Conservation (phyloP, 495 filamentous ascomycete genomes). For the Podospora bellae-mahoneyi region DNA sequence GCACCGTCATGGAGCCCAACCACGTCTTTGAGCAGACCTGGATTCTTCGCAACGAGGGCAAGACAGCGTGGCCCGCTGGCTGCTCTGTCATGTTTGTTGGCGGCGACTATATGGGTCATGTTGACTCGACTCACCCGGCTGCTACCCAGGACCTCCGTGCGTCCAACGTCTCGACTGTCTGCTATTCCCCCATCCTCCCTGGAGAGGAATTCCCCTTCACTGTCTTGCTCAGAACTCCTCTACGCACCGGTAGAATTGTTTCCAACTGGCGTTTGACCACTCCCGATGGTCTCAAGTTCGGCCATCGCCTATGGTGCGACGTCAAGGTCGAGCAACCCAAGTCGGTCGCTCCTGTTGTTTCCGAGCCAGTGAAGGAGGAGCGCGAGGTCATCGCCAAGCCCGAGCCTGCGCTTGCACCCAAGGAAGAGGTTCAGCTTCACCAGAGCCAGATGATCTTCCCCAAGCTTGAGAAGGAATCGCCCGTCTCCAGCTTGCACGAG, state of each 20-base stretch:
- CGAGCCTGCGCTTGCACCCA: constrained; percentile 15
- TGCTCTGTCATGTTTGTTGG: constrained; percentile 88
- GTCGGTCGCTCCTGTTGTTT: constrained; percentile 14
- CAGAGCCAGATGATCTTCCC: constrained; percentile 91
- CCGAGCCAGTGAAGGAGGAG: constrained; percentile 21
- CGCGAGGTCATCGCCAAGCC: constrained; percentile 19
- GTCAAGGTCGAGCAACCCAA: constrained; percentile 58
- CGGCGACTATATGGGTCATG: constrained; percentile 90
- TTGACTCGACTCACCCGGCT: constrained; percentile 72
- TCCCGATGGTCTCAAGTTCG: constrained; percentile 76
- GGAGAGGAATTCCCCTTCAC: constrained; percentile 77
- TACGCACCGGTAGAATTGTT: constrained; percentile 66
- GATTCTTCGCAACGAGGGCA: constrained; percentile 84
- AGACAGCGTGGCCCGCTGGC: constrained; percentile 75
- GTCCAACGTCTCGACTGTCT: constrained; percentile 76
- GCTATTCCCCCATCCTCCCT: constrained; percentile 61
- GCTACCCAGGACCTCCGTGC: constrained; percentile 66
- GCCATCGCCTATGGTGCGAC: constrained; percentile 93
- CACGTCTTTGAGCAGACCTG: constrained; percentile 83
- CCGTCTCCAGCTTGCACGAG: constrained; percentile 72
- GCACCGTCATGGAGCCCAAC: constrained; percentile 63
- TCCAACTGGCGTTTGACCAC: constrained; percentile 96
- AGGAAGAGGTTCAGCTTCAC: constrained; percentile 15
- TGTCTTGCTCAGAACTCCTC: constrained; percentile 76
- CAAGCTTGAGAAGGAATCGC: constrained; percentile 91